phyloP scores from a whole-genome alignment of 2,329 filamentous ascomycete species.

The Hypoxylon sp. region DNA sequence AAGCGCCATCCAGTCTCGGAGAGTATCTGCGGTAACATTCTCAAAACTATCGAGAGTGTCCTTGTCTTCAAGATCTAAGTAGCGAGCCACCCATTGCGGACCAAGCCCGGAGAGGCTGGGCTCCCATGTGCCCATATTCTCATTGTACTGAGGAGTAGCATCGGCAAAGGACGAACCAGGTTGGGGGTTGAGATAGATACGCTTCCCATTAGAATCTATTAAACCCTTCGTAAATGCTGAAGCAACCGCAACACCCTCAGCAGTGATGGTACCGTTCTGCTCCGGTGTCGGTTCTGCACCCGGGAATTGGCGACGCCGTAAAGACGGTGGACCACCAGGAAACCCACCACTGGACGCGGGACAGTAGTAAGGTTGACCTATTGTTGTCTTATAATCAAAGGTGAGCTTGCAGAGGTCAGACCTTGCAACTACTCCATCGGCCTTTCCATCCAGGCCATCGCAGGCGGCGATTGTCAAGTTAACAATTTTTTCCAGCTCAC shows the following conservation, averaged over 20 bases:
- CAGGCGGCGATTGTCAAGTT: slow-evolving; percentile 69
- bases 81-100: slow-evolving; percentile 52
- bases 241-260: slow-evolving; percentile 52
- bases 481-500: slow-evolving; percentile 63
- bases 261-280: slow-evolving; percentile 52
- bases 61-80: slow-evolving; percentile 44
- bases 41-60: slow-evolving; percentile 58
- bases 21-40: slow-evolving; percentile 66
- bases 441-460: slow-evolving; percentile 68
- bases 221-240: slow-evolving; percentile 56
- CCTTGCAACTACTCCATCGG: slow-evolving; percentile 66
- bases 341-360: slow-evolving; percentile 57
- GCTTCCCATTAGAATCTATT: slow-evolving; percentile 55
- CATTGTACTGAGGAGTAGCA: slow-evolving; percentile 54
- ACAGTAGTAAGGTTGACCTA: slow-evolving; percentile 62
- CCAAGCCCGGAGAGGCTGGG: slow-evolving; percentile 47
- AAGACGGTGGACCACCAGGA: slow-evolving; percentile 23
- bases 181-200: slow-evolving; percentile 56
- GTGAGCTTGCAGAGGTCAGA: slow-evolving; percentile 57
- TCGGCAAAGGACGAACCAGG: slow-evolving; percentile 54
- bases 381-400: slow-evolving; percentile 60
- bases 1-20: slow-evolving; percentile 65
- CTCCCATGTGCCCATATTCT: slow-evolving; percentile 50
- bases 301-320: slow-evolving; percentile 51
- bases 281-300: slow-evolving; percentile 44